phyloP scores from a whole-genome alignment of 768 basidiomycete genomes.

The Leccinellum rugosiceps region DNA sequence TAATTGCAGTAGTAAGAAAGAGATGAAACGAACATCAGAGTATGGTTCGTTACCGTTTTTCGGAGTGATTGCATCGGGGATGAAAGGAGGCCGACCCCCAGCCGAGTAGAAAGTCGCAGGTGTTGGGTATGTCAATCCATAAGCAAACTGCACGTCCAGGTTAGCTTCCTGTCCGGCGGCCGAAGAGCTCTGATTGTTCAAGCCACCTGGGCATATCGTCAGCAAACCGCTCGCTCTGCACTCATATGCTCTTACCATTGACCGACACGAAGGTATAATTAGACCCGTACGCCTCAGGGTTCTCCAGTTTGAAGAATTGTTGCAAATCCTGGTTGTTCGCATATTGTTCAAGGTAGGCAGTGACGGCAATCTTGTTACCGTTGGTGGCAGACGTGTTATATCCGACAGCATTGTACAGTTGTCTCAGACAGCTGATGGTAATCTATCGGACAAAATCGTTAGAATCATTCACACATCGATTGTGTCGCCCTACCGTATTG shows the following conservation, averaged over 20 bases:
- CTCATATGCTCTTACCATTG: not conserved
- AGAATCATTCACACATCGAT: not conserved
- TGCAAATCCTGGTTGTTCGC: slow-evolving; percentile 52
- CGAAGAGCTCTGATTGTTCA: slow-evolving; percentile 51
- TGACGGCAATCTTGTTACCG: slow-evolving; percentile 51
- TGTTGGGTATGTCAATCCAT: slow-evolving; percentile 61
- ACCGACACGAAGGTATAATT: slow-evolving; percentile 45
- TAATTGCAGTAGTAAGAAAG: slow-evolving; percentile 18
- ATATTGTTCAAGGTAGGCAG: slow-evolving; percentile 53
- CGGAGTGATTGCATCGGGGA: slow-evolving; percentile 41
- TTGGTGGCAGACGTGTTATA: slow-evolving; percentile 41
- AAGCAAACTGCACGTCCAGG: slow-evolving; percentile 65
- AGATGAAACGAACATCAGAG: slow-evolving; percentile 30
- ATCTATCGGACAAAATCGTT: slow-evolving; percentile 25
- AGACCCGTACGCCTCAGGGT: slow-evolving; percentile 46
- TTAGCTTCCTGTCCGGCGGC: slow-evolving; percentile 63
- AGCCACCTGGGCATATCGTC: slow-evolving; percentile 44
- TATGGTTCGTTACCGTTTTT: slow-evolving; percentile 51
- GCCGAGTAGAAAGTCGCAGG: slow-evolving; percentile 60
- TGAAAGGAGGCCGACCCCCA: slow-evolving; percentile 57
- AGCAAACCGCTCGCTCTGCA: slow-evolving; percentile 2
- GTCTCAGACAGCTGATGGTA: slow-evolving; percentile 51
- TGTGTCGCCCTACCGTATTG: slow-evolving; percentile 18
- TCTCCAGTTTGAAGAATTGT: slow-evolving; percentile 46
- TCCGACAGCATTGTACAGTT: slow-evolving; percentile 52